Conservation (phyloP, 176 grass and related monocot species). For the Coix lacrymajobi region DNA sequence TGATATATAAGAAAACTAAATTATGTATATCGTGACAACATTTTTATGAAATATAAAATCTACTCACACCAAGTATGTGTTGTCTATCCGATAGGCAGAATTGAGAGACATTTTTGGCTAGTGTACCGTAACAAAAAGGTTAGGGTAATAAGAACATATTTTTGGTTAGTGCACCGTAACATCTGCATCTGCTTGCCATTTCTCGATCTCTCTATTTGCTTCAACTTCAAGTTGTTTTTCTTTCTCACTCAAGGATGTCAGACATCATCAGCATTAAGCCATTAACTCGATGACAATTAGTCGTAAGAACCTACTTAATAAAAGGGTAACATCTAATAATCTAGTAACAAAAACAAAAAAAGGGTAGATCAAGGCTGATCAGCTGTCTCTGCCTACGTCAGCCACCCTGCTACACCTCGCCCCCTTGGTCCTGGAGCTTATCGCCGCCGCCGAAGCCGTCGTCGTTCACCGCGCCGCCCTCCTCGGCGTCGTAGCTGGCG, state of each 20-base stretch:
- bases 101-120: no score
- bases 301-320: not conserved
- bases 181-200: not conserved
- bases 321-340: not conserved
- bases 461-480: slow-evolving; percentile 6
- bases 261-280: not conserved
- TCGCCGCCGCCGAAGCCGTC: not conserved
- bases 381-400: not conserved
- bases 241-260: not conserved
- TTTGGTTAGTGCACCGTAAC: no score
- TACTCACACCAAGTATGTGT: no score
- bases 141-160: no score
- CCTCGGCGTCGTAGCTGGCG: slow-evolving; percentile 70
- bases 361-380: not conserved
- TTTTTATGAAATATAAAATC: no score
- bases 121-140: no score
- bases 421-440: slow-evolving; percentile 43
- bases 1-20: no score
- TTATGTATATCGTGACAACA: no score
- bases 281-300: not conserved
- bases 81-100: no score
- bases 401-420: slow-evolving; percentile 9
- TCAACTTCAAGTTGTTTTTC: not conserved
- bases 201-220: not conserved
- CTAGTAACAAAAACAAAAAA: not conserved